Percentiles rank a stretch among this genome's conserved stretches.
Evolutionary conservation across 2,329 filamentous ascomycete genomes (phyloP).

Genomic region (Raffaelea arxii): DNA sequence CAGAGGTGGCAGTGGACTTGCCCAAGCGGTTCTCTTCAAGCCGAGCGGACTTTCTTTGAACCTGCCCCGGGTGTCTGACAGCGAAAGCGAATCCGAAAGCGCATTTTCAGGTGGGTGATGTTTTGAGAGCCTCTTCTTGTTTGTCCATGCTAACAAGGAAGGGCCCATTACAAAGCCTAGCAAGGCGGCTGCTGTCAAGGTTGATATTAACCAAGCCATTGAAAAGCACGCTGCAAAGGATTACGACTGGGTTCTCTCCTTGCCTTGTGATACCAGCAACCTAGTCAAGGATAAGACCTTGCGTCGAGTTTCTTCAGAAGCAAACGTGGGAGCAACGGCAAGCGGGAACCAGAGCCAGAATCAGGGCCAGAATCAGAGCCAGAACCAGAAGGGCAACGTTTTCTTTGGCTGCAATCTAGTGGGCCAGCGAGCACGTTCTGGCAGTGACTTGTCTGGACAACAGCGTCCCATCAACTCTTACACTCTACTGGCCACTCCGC

Average conservation of each 20-base stretch:
- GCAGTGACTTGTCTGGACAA: slow-evolving; percentile 14
- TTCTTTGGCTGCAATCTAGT: slow-evolving; percentile 46
- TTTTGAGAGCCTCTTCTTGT: too few relatives aligned
- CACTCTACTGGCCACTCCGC: slow-evolving; percentile 36
- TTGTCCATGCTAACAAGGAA: too few relatives aligned
- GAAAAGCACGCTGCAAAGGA: slow-evolving; percentile 35
- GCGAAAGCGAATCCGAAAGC: too few relatives aligned
- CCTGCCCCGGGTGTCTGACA: too few relatives aligned
- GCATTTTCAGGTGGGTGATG: too few relatives aligned
- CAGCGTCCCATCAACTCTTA: slow-evolving; percentile 27
- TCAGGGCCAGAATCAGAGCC: too few relatives aligned
- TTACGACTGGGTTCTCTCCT: slow-evolving; percentile 39
- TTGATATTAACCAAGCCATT: slow-evolving; percentile 5
- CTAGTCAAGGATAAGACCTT: slow-evolving; percentile 1
- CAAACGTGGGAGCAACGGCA: slow-evolving; percentile 2
- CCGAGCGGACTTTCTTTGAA: too few relatives aligned
- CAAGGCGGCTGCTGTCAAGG: not conserved
- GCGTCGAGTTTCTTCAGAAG: slow-evolving; percentile 6
- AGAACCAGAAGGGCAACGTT: slow-evolving; percentile 18
- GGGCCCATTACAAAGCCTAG: too few relatives aligned
- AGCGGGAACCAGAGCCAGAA: too few relatives aligned
- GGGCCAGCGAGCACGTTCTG: slow-evolving; percentile 21
- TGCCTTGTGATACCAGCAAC: slow-evolving; percentile 16
- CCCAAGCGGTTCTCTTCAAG: too few relatives aligned
- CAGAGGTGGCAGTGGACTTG: too few relatives aligned